phyloP scores from a whole-genome alignment of 495 filamentous ascomycete genomes.

The Penicillium goetzii region DNA sequence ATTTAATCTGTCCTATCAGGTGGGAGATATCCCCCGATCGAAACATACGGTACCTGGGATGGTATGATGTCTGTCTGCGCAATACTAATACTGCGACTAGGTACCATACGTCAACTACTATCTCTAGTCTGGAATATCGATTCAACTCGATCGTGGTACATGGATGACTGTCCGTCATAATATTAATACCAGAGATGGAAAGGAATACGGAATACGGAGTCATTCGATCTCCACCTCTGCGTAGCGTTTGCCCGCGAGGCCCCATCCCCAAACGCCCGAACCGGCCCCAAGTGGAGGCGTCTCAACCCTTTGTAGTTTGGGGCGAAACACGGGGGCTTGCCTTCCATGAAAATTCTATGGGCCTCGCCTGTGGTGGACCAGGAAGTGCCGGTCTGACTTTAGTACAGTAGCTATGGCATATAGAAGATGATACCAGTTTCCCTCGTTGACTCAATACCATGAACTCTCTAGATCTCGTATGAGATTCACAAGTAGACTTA shows the following conservation, averaged over 20 bases:
- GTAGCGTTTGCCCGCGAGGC: constrained; percentile 5
- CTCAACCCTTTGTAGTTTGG: not conserved
- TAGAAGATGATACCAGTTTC: too few relatives aligned
- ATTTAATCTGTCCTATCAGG: not conserved
- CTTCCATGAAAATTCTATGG: constrained; percentile 14
- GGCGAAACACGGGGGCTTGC: constrained; percentile 10
- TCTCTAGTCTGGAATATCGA: not conserved
- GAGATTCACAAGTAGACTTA: too few relatives aligned
- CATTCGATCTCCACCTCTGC: not conserved
- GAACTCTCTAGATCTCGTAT: too few relatives aligned
- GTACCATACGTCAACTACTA: not conserved
- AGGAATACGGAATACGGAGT: not conserved
- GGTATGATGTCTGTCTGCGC: not conserved
- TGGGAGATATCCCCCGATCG: not conserved
- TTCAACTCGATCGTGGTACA: not conserved
- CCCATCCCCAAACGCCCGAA: constrained; percentile 6
- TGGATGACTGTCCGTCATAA: not conserved
- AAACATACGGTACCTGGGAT: not conserved
- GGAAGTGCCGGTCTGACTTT: not conserved
- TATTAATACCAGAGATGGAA: not conserved
- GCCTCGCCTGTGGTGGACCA: too few relatives aligned
- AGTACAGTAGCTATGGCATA: too few relatives aligned
- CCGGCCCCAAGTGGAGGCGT: constrained; percentile 10
- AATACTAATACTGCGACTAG: not conserved
- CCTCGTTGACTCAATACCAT: too few relatives aligned